Evolutionary conservation across 1,284 basidiomycete species (phyloP).

Genomic region (Acaromyces ingoldii): DNA sequence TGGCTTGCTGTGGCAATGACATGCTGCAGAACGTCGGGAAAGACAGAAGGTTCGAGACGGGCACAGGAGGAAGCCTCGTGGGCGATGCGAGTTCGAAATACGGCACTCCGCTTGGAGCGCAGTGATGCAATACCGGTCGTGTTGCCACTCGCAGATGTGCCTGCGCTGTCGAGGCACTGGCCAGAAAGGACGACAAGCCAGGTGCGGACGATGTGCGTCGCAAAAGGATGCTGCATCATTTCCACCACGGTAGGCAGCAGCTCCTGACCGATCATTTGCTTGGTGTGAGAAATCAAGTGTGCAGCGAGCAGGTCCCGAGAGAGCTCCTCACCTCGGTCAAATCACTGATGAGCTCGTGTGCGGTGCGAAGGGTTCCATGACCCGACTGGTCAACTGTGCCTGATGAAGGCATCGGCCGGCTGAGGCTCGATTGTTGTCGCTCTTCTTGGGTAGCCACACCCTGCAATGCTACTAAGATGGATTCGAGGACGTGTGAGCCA

Average conservation of each 20-base stretch:
- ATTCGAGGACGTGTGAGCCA: constrained; percentile 44
- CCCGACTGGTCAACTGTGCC: no score
- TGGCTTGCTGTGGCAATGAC: constrained; percentile 14
- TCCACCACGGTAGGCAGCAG: constrained; percentile 13
- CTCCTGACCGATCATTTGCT: constrained; percentile 13
- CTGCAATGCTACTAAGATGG: constrained; percentile 29
- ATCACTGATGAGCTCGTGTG: constrained; percentile 30
- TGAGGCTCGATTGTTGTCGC: no score
- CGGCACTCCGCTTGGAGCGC: constrained; percentile 35
- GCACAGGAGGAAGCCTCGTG: no score
- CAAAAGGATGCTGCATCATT: constrained; percentile 34
- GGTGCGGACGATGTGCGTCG: constrained; percentile 39
- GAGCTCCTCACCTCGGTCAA: constrained; percentile 4
- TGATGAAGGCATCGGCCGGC: no score
- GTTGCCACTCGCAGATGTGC: no score
- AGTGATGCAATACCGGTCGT: no score
- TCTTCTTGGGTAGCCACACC: constrained; percentile 14
- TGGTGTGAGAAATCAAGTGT: no score
- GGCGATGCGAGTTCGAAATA: constrained; percentile 42
- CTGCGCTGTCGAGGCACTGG: constrained; percentile 17
- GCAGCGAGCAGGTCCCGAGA: no score
- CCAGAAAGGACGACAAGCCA: constrained; percentile 37
- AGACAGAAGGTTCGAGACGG: no score
- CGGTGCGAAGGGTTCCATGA: no score
- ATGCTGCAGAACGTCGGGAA: no score